A percentile compares a stretch with the other conserved stretches of the same genome.
Evolutionary conservation across 768 basidiomycete species (phyloP).

Genomic region (Xanthoconium stramineum): DNA sequence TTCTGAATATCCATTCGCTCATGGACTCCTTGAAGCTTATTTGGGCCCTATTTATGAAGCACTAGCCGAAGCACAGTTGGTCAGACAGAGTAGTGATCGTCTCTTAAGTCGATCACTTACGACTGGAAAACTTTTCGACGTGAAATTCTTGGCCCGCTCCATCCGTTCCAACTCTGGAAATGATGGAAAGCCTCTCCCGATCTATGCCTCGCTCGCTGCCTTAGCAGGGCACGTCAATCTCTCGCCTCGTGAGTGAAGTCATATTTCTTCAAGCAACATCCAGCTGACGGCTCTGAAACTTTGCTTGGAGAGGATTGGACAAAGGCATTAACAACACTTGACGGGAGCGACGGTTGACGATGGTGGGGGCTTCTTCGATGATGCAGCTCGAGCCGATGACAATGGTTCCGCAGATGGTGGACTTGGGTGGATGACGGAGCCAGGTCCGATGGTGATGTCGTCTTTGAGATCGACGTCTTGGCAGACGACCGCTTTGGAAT

Average conservation of each 20-base stretch:
- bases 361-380: conserved; percentile 86
- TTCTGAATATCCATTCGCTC: conserved; percentile 10
- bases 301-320: conserved; percentile 10
- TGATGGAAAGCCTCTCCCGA: background rate
- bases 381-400: conserved; percentile 86
- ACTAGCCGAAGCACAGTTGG: background rate
- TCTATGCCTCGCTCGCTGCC: conserved; percentile 15
- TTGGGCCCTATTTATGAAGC: background rate
- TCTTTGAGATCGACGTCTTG: conserved; percentile 94
- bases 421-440: conserved; percentile 94
- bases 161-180: background rate
- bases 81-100: conserved; percentile 3
- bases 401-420: conserved; percentile 89
- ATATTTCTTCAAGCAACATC: background rate
- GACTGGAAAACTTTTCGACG: conserved; percentile 19
- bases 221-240: conserved; percentile 8
- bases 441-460: conserved; percentile 88
- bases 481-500: conserved; percentile 87
- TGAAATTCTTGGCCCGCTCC: conserved; percentile 18
- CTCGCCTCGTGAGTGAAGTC: conserved; percentile 7
- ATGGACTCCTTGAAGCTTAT: conserved; percentile 11
- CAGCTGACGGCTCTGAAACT: conserved; percentile 9
- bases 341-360: conserved; percentile 71
- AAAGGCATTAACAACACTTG: background rate
- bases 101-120: conserved; percentile 12